Base-by-base conservation (phyloP, 768 basidiomycete genomes). In the Lactarius akahatsu region DNA sequence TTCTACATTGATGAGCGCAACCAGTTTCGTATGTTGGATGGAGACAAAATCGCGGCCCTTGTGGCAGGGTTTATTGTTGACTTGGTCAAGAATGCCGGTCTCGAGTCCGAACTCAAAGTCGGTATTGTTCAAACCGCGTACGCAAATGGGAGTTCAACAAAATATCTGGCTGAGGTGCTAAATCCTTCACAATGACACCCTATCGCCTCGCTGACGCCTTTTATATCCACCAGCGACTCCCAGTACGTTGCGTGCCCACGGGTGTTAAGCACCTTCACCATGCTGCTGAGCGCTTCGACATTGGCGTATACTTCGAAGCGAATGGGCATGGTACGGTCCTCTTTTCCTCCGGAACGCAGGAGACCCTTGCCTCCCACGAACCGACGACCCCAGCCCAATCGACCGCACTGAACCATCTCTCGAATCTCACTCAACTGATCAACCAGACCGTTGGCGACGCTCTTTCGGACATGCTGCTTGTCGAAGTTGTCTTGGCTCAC, bases 251-350 rank as follows among this genome's bases (percentile, higher is more conserved):
- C 74, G 95, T 96, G 8, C 82, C 94, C 2, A 99, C 97, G 18
- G 97, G 97, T 32, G 97, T 99, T 67, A 99, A 99, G 77, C 92
- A 98, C 75, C 85, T 98, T 57, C 97, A 99, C 75, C 96, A 98
- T 74, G 97, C 96, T 18, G 97, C 97, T 13, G 93, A 96, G 72
- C 86, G 88, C 72, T 98, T 89, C 77, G 85, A 94, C 74, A 84
- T 99, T 63, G 97, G 97, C n/a, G 93, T 99, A 55, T 99, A 99
- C 78, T 99, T 99, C 73, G 97, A 99, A 77, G 97, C 97, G 40
- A 99, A 99, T 75, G 97, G 97, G 2, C 97, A 99, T 72, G 97
- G 97, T 38, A 99, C 97, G 3, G 94, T 98, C 57, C 77, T 98
- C 63, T 98, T 99, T 80, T 98, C 97, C 15, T 84, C 82, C 8